Percentiles rank a stretch among this genome's conserved stretches.
Conservation (phyloP, 257 asterid species). For the Nicotiana tabacum region DNA sequence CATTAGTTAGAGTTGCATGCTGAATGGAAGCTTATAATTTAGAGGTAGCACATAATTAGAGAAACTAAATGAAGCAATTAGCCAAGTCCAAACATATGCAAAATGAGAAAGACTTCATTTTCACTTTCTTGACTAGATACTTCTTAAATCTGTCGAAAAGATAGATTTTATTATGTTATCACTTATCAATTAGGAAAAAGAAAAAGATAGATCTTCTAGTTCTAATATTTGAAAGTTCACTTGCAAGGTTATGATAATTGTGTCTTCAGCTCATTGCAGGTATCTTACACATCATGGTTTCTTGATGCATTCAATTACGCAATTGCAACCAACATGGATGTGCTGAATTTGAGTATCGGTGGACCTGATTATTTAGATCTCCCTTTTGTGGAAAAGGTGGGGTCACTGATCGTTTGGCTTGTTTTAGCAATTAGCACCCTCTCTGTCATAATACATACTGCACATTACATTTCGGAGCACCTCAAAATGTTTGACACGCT, state of each 20-base stretch:
- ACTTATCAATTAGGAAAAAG: background rate
- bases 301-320: conserved; percentile 99
- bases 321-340: conserved; percentile 92
- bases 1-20: background rate
- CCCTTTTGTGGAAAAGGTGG: conserved; percentile 90
- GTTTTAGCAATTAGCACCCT: background rate
- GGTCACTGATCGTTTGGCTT: background rate
- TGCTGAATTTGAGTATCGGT: conserved; percentile 96
- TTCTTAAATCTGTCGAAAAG: background rate
- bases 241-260: conserved; percentile 65
- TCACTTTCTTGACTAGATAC: background rate
- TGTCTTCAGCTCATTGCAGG: conserved; percentile 96
- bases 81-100: background rate
- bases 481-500: background rate
- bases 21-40: background rate
- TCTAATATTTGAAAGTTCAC: background rate
- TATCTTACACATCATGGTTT: conserved; percentile 97
- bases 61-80: background rate
- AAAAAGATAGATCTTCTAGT: background rate
- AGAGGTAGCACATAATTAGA: background rate
- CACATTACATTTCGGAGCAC: background rate
- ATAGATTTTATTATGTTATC: background rate
- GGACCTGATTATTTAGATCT: conserved; percentile 97
- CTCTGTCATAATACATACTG: background rate
- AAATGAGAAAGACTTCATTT: background rate